These are phyloP conservation scores for Kitagawia praeruptora DNA, from an alignment of 129 eudicot genomes.

Conservation along the genomic window DNA sequence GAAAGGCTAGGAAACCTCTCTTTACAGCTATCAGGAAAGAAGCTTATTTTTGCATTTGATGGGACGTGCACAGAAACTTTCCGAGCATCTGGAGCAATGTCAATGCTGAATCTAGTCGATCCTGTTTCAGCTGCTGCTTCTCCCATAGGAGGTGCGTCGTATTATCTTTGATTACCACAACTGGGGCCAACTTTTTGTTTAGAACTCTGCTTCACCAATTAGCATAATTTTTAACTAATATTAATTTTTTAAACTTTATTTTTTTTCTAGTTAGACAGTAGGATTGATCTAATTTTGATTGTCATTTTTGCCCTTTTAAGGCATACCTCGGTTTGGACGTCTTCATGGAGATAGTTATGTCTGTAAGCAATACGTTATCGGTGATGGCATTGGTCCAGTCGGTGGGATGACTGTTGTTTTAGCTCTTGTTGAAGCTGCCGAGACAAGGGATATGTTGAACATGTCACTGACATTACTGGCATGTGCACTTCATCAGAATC, in stretches of 20 bases:
- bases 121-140: slow-evolving; percentile 97
- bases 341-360: slow-evolving; percentile 83
- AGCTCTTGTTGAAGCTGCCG: slow-evolving; percentile 97
- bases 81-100: slow-evolving; percentile 63
- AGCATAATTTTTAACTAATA: background rate
- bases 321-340: slow-evolving; percentile 97
- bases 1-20: slow-evolving; percentile 86
- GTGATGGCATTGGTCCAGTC: slow-evolving; percentile 77
- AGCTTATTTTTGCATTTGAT: slow-evolving; percentile 89
- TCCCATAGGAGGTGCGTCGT: slow-evolving; percentile 75
- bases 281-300: slow-evolving; percentile 14
- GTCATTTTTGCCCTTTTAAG: slow-evolving; percentile 24
- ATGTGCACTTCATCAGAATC: slow-evolving; percentile 88
- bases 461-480: slow-evolving; percentile 83
- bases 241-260: background rate
- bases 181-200: background rate
- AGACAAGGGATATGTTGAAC: slow-evolving; percentile 90
- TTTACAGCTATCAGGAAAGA: slow-evolving; percentile 75
- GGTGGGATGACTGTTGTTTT: slow-evolving; percentile 90
- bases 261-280: background rate
- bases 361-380: slow-evolving; percentile 84
- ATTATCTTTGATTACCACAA: background rate
- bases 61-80: slow-evolving; percentile 85
- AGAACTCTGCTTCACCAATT: slow-evolving; percentile 3
- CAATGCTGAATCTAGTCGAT: slow-evolving; percentile 93